Evolutionary conservation across 176 grass and related monocot genomes (phyloP).

Genomic region (Saccharum officinarum): DNA sequence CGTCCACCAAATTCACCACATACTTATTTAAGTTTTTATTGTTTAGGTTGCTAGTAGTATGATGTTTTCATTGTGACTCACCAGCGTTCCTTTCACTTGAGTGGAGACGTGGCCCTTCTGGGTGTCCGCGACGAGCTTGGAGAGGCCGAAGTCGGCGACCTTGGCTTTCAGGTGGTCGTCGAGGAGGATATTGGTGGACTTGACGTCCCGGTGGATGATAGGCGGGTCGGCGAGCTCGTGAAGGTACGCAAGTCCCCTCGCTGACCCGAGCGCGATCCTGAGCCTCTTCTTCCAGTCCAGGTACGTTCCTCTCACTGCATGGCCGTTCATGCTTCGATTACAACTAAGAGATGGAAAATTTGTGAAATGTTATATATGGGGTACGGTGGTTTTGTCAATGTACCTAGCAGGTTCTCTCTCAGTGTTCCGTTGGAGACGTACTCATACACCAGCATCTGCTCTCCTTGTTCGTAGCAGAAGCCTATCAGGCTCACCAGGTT

Average conservation of each 20-base stretch:
- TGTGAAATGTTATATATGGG: not conserved
- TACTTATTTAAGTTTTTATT: not conserved
- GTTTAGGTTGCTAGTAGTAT: not conserved
- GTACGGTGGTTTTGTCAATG: not conserved
- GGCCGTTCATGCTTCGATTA: not conserved
- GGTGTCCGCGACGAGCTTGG: slow-evolving; percentile 57
- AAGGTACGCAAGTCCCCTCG: slow-evolving; percentile 74
- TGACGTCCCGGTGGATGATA: slow-evolving; percentile 69
- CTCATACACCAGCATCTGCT: slow-evolving; percentile 88
- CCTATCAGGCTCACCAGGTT: slow-evolving; percentile 79
- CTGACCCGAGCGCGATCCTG: slow-evolving; percentile 57
- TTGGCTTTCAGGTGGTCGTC: slow-evolving; percentile 75
- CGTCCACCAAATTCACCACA: not conserved
- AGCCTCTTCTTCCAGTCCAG: slow-evolving; percentile 81
- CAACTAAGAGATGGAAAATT: not conserved
- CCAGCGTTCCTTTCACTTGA: slow-evolving; percentile 78
- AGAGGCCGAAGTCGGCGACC: slow-evolving; percentile 72
- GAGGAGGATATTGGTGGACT: slow-evolving; percentile 75
- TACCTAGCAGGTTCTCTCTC: slow-evolving; percentile 65
- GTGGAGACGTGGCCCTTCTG: slow-evolving; percentile 56
- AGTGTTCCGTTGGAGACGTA: slow-evolving; percentile 63
- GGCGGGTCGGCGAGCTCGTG: slow-evolving; percentile 80
- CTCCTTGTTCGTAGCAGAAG: slow-evolving; percentile 78
- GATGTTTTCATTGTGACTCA: not conserved
- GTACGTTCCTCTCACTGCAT: slow-evolving; percentile 49